Evolutionary conservation across 371 early-diverging fungal genomes (phyloP).

Genomic region (Hamiltosporidium tvaerminnensis): DNA sequence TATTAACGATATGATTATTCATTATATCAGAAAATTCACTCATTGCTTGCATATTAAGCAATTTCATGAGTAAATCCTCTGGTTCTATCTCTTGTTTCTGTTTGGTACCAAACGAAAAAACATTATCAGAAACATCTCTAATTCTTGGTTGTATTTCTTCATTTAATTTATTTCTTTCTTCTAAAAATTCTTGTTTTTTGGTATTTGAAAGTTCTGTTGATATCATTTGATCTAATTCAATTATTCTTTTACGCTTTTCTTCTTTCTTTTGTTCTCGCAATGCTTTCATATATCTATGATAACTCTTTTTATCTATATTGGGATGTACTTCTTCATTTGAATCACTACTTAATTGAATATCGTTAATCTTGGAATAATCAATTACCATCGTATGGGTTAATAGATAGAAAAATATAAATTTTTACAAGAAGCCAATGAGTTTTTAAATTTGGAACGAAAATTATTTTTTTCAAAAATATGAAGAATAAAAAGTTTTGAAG

Average conservation of each 20-base stretch:
- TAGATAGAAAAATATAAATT: too few relatives aligned
- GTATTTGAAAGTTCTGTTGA: not conserved
- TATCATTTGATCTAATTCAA: constrained; percentile 3
- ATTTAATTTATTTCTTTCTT: constrained; percentile 4
- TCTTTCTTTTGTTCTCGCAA: constrained; percentile 16
- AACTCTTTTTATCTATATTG: constrained; percentile 42
- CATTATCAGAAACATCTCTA: not conserved
- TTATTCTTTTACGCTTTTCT: constrained; percentile 13
- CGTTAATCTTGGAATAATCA: too few relatives aligned
- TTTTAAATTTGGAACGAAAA: too few relatives aligned
- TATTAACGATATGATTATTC: not conserved
- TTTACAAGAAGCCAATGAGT: too few relatives aligned
- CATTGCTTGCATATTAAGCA: constrained; percentile 16
- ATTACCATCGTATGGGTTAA: too few relatives aligned
- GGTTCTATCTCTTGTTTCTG: not conserved
- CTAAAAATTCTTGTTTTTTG: not conserved
- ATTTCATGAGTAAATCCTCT: constrained; percentile 15
- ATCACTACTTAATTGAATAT: not conserved
- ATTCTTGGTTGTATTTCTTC: constrained; percentile 5
- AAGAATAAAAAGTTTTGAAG: too few relatives aligned
- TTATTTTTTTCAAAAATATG: too few relatives aligned
- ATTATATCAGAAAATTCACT: too few relatives aligned
- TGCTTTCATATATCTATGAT: constrained; percentile 9
- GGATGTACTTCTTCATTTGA: constrained; percentile 31
- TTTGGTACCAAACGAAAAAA: constrained; percentile 11